Base-by-base conservation (phyloP, 306 rosid species). In the Prunus kanzakura region DNA sequence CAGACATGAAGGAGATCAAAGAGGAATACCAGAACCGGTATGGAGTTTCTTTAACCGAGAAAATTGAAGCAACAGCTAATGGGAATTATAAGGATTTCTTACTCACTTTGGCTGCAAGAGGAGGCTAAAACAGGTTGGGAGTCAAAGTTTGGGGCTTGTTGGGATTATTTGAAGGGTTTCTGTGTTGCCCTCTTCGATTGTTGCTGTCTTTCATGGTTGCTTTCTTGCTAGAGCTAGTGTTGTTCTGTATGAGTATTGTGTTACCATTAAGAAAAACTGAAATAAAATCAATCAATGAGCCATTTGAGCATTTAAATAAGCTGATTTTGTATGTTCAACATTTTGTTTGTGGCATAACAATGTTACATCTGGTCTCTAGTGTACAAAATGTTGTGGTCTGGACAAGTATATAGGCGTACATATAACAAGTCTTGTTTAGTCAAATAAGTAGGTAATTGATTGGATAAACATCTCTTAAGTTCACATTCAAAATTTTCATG, bases 61-160 rank as follows among this genome's bases (percentile, higher is more conserved):
- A 86, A 82, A 85, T 95, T 73, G 96, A 85, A 77, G 88, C 84
- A 46, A 71, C 75, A 8, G 83, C 97, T 38, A 84, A 81, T 71
- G 99, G 99, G 47, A 92, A 80, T 80, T 95, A 85, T 38, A 92
- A 91, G 85, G 99, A 92, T 88, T 87, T 95, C 87, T 86, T 92
- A 86, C 85, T 92, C 35, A 82, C 87, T 50, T 86, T 95, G 86
- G 79, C 91, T 65, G 84, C 83, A 1, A 85, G 88, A 88, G 89
- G 82, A 73, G 73, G 77, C 71, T 64, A 50, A 9, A 50, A 3
- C 5, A 1, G 11, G 23, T 30, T 45, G 9, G 29, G 60, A 52
- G 18, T 0, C 30, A 64, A 46, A 70, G 7, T 68, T 74, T 49
- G 46, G 14, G 9, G 18, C 19, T 22, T 61, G n/a, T 14, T 1